Conservation (phyloP, 345 rosid species). For the Aquilaria malaccensis region DNA sequence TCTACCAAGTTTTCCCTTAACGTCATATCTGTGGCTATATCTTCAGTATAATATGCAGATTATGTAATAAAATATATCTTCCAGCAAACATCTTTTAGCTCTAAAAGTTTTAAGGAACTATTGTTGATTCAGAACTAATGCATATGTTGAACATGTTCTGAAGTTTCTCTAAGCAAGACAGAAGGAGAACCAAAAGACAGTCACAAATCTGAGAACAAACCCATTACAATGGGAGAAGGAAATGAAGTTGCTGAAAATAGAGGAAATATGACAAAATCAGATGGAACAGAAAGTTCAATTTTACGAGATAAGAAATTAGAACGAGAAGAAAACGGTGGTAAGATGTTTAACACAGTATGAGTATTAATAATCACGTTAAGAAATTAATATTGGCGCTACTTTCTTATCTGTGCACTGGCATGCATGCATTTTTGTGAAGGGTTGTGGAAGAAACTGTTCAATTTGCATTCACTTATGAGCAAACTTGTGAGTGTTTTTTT, state of each 20-base stretch:
- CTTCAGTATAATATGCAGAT: neutral
- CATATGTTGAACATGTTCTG: slow-evolving; percentile 9
- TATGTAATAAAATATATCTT: neutral
- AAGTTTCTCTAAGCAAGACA: slow-evolving; percentile 1
- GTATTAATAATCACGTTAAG: too few species aligned
- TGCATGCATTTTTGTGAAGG: too few species aligned
- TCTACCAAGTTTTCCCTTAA: neutral
- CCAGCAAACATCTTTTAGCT: neutral
- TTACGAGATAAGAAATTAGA: slow-evolving; percentile 13
- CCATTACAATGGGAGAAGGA: slow-evolving; percentile 12
- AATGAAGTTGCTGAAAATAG: slow-evolving; percentile 13
- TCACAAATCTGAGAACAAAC: neutral
- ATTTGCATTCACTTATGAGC: too few species aligned
- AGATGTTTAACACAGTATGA: too few species aligned
- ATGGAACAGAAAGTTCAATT: slow-evolving; percentile 12
- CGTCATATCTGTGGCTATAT: neutral
- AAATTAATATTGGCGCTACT: too few species aligned
- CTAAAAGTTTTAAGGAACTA: neutral
- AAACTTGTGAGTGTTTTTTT: too few species aligned
- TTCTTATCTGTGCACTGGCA: too few species aligned
- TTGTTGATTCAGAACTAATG: neutral
- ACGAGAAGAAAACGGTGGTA: slow-evolving; percentile 9
- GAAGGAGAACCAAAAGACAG: slow-evolving; percentile 13
- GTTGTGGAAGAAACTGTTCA: too few species aligned
- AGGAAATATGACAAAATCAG: slow-evolving; percentile 4